Base-by-base conservation (phyloP, 495 filamentous ascomycete genomes). In the Penicillium herquei region DNA sequence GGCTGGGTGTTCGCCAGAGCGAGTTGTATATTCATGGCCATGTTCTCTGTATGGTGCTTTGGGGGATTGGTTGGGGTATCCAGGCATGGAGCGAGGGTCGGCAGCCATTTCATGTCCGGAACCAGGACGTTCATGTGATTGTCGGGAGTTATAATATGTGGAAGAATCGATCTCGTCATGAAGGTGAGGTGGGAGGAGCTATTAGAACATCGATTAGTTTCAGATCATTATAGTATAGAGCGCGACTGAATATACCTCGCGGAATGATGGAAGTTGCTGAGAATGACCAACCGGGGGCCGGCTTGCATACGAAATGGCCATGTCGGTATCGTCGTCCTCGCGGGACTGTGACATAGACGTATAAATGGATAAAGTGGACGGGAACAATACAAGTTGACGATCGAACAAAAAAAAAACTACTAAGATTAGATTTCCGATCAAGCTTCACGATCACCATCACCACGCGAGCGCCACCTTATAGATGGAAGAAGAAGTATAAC, bases 131-230 rank as follows among this genome's bases (percentile, higher is more conserved):
- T 73, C 67, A 55, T 72, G 72, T 48, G 63, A 55, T 52, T 63
- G 63, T 21, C 67, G 65, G 17, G 70, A 63, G 44, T 62, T 64
- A 54, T 66, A 71, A 58, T 71, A 75, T 55, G 73, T 63, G 9
- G 72, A 74, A 17, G 73, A 77, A 26, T 78, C 75, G 51, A 78
- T 78, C 58, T 76, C 75, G 53, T 77, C 74, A 56, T 77, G 75
- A 6, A 78, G 68, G 57, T 78, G 74, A 50, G 74, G 63, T 21
- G 75, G 75, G 32, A 78, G 74, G 7, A 78, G 63, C 75, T 78
- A 39, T 1, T 26, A 13, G 1, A 32, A 39, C 14, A 51, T 16
- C 18, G 1, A 13, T 51, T 1, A 47, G 51, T 11, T n/a, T n/a
- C n/a, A n/a, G n/a, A n/a, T n/a, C n/a, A n/a, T n/a, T n/a, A n/a